phyloP scores from a whole-genome alignment of 23 red algal species.

The Gracilaria domingensis region DNA sequence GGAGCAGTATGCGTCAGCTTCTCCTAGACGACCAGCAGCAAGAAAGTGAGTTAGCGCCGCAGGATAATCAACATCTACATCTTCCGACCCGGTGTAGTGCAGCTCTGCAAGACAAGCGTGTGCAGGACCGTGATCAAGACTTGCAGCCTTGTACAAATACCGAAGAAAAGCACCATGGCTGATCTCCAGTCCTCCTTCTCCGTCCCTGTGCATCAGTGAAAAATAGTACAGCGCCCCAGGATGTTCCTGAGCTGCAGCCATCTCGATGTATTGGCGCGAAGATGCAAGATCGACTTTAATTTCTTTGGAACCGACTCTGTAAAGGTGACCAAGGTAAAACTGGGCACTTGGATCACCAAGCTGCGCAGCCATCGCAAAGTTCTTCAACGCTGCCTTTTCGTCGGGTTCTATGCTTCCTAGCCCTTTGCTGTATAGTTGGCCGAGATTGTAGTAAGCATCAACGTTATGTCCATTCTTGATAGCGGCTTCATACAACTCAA shows the following conservation, averaged over 20 bases:
- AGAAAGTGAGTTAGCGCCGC: slow-evolving; percentile 69
- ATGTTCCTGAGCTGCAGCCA: slow-evolving; percentile 69
- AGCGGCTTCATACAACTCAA: slow-evolving; percentile 54
- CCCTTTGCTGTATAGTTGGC: slow-evolving; percentile 61
- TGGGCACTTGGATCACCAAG: slow-evolving; percentile 78
- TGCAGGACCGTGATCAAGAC: slow-evolving; percentile 60
- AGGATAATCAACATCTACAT: slow-evolving; percentile 53
- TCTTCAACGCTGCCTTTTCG: slow-evolving; percentile 37
- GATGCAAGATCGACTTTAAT: slow-evolving; percentile 41
- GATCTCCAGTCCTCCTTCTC: slow-evolving; percentile 57
- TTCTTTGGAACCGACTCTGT: slow-evolving; percentile 53
- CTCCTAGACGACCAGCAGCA: slow-evolving; percentile 45
- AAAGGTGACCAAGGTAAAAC: slow-evolving; percentile 74
- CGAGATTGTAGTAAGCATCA: slow-evolving; percentile 67
- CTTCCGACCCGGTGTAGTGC: slow-evolving; percentile 69
- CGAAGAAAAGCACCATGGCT: slow-evolving; percentile 48
- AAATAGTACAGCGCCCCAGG: slow-evolving; percentile 72
- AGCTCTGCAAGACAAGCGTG: slow-evolving; percentile 68
- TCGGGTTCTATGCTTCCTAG: slow-evolving; percentile 37
- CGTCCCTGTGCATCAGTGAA: slow-evolving; percentile 74
- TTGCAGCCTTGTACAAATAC: slow-evolving; percentile 57
- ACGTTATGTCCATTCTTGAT: slow-evolving; percentile 16
- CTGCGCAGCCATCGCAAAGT: slow-evolving; percentile 75
- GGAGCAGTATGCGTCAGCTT: slow-evolving; percentile 70
- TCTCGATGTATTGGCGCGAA: slow-evolving; percentile 48